Conservation (phyloP, 1,284 basidiomycete genomes). For the Dichomitus squalens region DNA sequence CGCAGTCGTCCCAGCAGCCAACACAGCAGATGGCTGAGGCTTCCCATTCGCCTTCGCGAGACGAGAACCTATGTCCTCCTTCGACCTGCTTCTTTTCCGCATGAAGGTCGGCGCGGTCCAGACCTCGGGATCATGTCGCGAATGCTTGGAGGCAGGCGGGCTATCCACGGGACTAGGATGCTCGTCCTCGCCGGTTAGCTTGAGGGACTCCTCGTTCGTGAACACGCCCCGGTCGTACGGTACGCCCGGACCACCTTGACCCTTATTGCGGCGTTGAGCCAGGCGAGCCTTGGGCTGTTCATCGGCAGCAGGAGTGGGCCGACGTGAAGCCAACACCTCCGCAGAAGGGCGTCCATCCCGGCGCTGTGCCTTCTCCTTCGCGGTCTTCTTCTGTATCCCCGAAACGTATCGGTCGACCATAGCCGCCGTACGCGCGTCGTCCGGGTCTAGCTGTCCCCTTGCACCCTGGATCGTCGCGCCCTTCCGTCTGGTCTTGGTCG, state of each 20-base stretch:
- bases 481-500: background rate
- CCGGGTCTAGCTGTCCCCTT: conserved; percentile 17
- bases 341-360: background rate
- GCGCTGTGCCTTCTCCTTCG: background rate
- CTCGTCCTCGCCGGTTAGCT: background rate
- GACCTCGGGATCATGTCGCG: conserved; percentile 19
- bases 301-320: background rate
- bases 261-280: background rate
- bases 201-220: conserved; percentile 5
- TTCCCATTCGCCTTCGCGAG: background rate
- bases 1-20: background rate
- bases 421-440: conserved; percentile 24
- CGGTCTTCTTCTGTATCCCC: background rate
- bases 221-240: conserved; percentile 17
- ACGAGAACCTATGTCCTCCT: background rate
- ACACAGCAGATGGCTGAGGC: background rate
- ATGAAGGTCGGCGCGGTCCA: conserved; percentile 26
- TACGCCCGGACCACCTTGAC: conserved; percentile 5
- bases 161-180: background rate
- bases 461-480: background rate
- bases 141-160: background rate
- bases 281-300: background rate
- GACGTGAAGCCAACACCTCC: background rate
- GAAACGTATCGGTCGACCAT: conserved; percentile 16
- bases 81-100: conserved; percentile 6